Evolutionary conservation across 345 rosid species (phyloP).

Genomic region (Combretum micranthum): DNA sequence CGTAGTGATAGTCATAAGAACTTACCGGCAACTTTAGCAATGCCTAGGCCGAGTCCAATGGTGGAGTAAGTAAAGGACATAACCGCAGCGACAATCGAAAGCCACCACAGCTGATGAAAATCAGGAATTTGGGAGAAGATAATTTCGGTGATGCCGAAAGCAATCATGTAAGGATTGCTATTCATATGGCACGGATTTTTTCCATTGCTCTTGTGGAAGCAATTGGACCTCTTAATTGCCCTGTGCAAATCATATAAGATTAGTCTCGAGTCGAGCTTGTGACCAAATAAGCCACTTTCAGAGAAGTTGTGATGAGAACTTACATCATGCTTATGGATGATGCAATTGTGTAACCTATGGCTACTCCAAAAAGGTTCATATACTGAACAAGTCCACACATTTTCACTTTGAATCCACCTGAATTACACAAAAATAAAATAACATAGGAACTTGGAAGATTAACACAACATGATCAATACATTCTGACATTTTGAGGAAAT

Average conservation of each 20-base stretch:
- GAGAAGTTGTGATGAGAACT: conserved; percentile 12
- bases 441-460: neutral
- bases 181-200: conserved; percentile 38
- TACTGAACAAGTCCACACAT: conserved; percentile 68
- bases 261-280: conserved; percentile 5
- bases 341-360: conserved; percentile 74
- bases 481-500: neutral
- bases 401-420: conserved; percentile 57
- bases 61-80: conserved; percentile 47
- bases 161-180: conserved; percentile 51
- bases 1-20: neutral
- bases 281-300: neutral
- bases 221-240: conserved; percentile 50
- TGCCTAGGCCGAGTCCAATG: conserved; percentile 42
- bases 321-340: conserved; percentile 64
- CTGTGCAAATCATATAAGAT: conserved; percentile 18
- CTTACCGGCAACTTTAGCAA: conserved; percentile 31
- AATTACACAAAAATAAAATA: conserved; percentile 11
- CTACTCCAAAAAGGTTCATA: conserved; percentile 60
- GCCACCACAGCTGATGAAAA: conserved; percentile 49
- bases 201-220: conserved; percentile 47
- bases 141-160: conserved; percentile 35
- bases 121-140: conserved; percentile 42
- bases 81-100: conserved; percentile 39
- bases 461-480: neutral